These are phyloP conservation scores for Psilocybe cyanescens DNA, from an alignment of 768 basidiomycete species.

Conservation along the genomic window DNA sequence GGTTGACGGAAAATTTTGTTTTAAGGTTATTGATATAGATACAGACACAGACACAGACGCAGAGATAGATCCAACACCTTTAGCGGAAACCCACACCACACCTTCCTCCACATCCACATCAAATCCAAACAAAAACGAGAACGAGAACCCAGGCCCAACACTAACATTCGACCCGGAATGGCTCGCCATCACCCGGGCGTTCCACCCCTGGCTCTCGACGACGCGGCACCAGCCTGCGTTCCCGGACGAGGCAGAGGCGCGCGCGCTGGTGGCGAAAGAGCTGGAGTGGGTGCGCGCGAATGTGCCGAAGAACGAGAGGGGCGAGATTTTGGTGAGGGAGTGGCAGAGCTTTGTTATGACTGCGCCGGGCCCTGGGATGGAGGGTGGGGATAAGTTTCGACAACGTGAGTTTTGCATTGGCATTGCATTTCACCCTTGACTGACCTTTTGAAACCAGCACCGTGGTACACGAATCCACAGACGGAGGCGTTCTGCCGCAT, in stretches of 20 bases:
- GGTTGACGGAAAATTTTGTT: neutral
- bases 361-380: slow-evolving; percentile 54
- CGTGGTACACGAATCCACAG: slow-evolving; percentile 86
- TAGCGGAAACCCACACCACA: neutral
- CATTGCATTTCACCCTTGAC: too few species aligned
- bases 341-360: slow-evolving; percentile 74
- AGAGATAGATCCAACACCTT: slow-evolving; percentile 10
- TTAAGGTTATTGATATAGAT: slow-evolving; percentile 73
- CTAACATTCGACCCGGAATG: slow-evolving; percentile 87
- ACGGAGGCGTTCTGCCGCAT: slow-evolving; percentile 85
- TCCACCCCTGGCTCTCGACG: slow-evolving; percentile 77
- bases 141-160: slow-evolving; percentile 22
- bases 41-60: neutral
- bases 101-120: neutral
- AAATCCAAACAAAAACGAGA: too few species aligned
- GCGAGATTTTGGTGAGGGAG: slow-evolving; percentile 46
- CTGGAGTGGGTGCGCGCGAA: slow-evolving; percentile 71
- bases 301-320: slow-evolving; percentile 39
- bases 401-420: slow-evolving; percentile 37
- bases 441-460: slow-evolving; percentile 45
- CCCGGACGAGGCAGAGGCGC: slow-evolving; percentile 58
- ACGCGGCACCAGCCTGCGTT: slow-evolving; percentile 52
- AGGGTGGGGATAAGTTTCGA: slow-evolving; percentile 32
- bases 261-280: slow-evolving; percentile 60
- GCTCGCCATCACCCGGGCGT: slow-evolving; percentile 91